These are phyloP conservation scores for Boechera stricta DNA, from an alignment of 345 rosid species.

Conservation along the genomic window DNA sequence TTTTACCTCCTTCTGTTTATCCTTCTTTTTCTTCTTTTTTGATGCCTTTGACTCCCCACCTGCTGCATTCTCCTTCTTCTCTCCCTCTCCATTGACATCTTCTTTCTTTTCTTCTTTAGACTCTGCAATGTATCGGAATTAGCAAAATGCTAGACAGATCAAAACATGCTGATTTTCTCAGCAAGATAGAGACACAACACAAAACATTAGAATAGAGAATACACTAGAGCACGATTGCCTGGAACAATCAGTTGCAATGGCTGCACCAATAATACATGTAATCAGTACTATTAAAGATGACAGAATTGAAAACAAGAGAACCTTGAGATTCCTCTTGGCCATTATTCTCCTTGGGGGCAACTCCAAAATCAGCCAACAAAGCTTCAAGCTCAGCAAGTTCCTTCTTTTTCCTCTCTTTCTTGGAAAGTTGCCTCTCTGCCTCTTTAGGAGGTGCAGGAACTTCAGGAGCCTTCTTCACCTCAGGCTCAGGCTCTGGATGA, in stretches of 20 bases:
- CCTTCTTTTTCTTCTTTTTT: conserved; percentile 83
- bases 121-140: conserved; percentile 38
- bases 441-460: conserved; percentile 64
- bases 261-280: neutral
- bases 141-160: conserved; percentile 6
- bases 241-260: neutral
- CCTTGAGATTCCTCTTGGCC: conserved; percentile 59
- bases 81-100: conserved; percentile 49
- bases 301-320: conserved; percentile 31
- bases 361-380: conserved; percentile 78
- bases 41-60: conserved; percentile 65
- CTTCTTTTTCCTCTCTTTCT: conserved; percentile 87
- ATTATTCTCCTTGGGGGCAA: conserved; percentile 53
- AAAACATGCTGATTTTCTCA: neutral
- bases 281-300: neutral
- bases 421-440: conserved; percentile 86
- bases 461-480: conserved; percentile 56
- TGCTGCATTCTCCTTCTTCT: conserved; percentile 63
- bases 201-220: neutral
- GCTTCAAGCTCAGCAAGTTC: conserved; percentile 95
- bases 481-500: conserved; percentile 55
- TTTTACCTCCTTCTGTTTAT: conserved; percentile 64
- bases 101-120: conserved; percentile 52
- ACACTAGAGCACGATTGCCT: neutral
- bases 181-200: neutral